These are phyloP conservation scores for Sporobolus alterniflorus DNA, from an alignment of 202 grass and related monocot genomes.

Conservation along the genomic window DNA sequence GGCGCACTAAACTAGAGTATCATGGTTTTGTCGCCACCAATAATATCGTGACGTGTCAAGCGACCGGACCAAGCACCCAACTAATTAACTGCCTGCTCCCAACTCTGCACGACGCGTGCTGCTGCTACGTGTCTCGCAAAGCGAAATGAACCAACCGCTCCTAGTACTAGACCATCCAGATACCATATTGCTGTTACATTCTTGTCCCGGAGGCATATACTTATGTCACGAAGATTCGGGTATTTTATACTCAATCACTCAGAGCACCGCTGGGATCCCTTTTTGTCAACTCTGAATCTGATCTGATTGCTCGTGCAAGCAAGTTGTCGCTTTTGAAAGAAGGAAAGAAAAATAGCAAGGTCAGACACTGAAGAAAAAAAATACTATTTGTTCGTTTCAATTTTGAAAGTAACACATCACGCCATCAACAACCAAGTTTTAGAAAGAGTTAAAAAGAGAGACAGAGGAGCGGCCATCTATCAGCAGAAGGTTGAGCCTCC, in stretches of 20 bases:
- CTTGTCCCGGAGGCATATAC: not conserved
- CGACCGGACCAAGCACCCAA: not conserved
- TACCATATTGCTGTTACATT: not conserved
- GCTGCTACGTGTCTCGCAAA: not conserved
- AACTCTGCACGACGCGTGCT: not conserved
- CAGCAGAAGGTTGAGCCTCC: slow-evolving; percentile 2
- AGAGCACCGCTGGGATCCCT: not conserved
- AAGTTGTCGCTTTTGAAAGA: not conserved
- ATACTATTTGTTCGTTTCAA: not conserved
- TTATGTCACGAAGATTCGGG: not conserved
- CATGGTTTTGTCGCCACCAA: slow-evolving; percentile 21
- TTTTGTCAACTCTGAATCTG: not conserved
- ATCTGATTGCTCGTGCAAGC: too few species aligned
- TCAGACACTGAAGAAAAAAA: not conserved
- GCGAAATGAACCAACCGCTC: not conserved
- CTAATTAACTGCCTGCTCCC: not conserved
- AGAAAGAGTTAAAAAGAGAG: not conserved
- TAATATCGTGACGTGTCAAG: slow-evolving; percentile 14
- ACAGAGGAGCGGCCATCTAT: too few species aligned
- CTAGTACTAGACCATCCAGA: not conserved
- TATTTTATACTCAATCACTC: not conserved
- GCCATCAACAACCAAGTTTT: slow-evolving; percentile 9
- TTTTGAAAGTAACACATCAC: not conserved
- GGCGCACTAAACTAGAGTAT: not conserved
- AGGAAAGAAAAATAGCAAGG: not conserved